These are phyloP conservation scores for Arthrobotrys sinensis DNA, from an alignment of 2,329 filamentous ascomycete species.

Conservation along the genomic window DNA sequence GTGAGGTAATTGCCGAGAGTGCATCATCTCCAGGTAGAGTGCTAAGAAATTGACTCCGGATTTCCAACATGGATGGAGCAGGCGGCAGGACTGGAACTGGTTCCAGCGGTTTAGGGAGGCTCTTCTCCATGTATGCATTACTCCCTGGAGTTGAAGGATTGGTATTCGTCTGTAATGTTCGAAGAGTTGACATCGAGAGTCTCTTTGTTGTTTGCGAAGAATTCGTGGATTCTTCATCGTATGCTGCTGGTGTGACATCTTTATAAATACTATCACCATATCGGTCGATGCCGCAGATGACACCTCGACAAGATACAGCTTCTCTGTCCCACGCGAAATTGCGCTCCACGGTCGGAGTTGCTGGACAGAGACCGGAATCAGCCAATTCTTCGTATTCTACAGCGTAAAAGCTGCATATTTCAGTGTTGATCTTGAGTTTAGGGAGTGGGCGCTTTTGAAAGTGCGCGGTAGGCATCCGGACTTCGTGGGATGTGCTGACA, in stretches of 20 bases:
- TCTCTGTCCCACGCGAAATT: conserved; percentile 16
- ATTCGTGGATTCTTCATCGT: background rate
- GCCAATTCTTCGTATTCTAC: background rate
- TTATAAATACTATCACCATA: conserved; percentile 30
- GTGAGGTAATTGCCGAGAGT: background rate
- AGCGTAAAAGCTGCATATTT: background rate
- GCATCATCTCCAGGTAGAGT: conserved; percentile 18
- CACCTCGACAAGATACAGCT: background rate
- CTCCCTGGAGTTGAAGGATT: conserved; percentile 20
- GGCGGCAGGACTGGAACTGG: background rate
- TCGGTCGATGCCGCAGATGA: conserved; percentile 10
- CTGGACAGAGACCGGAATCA: background rate
- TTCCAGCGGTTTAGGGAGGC: background rate
- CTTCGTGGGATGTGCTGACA: background rate
- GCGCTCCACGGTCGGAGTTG: background rate
- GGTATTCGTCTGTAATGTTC: background rate
- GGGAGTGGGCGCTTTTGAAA: background rate
- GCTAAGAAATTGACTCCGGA: background rate
- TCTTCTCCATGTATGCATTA: background rate
- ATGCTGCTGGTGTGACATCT: background rate
- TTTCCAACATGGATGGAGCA: conserved; percentile 22
- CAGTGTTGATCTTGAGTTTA: conserved; percentile 11
- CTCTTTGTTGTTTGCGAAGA: background rate
- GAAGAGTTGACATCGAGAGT: background rate
- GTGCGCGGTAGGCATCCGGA: background rate